Percentiles rank a stretch among this genome's conserved stretches.
Conservation (phyloP, 1,284 basidiomycete genomes). For the Neotropicomus parvogracilis region DNA sequence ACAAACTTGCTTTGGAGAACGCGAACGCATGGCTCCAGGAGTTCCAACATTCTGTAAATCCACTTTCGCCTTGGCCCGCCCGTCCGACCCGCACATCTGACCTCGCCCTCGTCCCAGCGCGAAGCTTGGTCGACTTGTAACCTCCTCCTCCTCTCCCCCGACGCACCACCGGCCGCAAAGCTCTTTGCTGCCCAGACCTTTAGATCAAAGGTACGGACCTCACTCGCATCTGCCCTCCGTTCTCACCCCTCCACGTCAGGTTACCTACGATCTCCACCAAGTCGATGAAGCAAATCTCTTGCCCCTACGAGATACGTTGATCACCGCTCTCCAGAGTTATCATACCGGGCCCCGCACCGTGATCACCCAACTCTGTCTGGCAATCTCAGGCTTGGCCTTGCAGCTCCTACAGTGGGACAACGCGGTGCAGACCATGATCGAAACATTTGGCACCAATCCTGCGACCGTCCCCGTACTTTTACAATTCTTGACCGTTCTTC, state of each 20-base stretch:
- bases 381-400: conserved; percentile 86
- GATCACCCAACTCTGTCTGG: conserved; percentile 86
- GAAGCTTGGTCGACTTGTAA: conserved; percentile 98
- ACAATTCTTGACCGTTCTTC: conserved; percentile 88
- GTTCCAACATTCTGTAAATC: conserved; percentile 95
- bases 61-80: conserved; percentile 62
- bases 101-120: conserved; percentile 61
- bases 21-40: conserved; percentile 93
- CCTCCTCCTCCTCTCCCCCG: conserved; percentile 77
- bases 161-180: conserved; percentile 79
- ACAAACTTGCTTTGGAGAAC: conserved; percentile 76
- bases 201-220: conserved; percentile 74
- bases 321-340: conserved; percentile 71
- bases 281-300: conserved; percentile 70
- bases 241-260: conserved; percentile 48
- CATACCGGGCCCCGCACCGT: conserved; percentile 80
- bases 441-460: conserved; percentile 82
- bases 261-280: conserved; percentile 93
- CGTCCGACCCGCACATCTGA: conserved; percentile 58
- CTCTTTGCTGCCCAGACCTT: conserved; percentile 98
- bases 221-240: conserved; percentile 3
- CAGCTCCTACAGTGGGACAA: conserved; percentile 90
- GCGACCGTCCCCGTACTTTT: conserved; percentile 80
- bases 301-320: conserved; percentile 84
- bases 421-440: conserved; percentile 80